Conservation (phyloP, 192 early-diverging fungal genomes). For the Rhizoclosmatium sp. region DNA sequence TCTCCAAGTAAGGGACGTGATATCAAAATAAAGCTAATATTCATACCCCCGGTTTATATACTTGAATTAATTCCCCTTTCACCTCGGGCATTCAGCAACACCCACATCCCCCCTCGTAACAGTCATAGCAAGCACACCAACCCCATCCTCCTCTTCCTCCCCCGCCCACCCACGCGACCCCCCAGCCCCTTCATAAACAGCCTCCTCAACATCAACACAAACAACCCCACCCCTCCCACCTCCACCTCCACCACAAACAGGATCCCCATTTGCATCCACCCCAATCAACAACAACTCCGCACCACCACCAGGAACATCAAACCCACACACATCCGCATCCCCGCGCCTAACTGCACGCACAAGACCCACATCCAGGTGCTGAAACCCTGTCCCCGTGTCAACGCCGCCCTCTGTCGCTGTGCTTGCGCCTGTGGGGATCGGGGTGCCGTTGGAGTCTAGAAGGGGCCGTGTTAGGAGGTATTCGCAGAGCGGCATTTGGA, state of each 20-base stretch:
- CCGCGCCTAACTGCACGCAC: not conserved
- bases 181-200: not conserved
- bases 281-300: not conserved
- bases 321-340: slow-evolving; percentile 12
- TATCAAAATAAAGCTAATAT: too few relatives aligned
- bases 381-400: not conserved
- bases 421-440: not conserved
- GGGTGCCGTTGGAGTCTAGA: slow-evolving; percentile 11
- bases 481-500: slow-evolving; percentile 19
- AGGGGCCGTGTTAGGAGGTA: slow-evolving; percentile 14
- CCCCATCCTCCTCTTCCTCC: too few relatives aligned
- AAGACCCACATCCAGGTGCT: not conserved
- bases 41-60: too few relatives aligned
- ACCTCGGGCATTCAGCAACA: too few relatives aligned
- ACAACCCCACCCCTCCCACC: not conserved
- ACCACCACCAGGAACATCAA: slow-evolving; percentile 22
- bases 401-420: not conserved
- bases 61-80: too few relatives aligned
- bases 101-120: too few relatives aligned
- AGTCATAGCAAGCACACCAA: too few relatives aligned
- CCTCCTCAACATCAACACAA: not conserved
- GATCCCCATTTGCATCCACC: slow-evolving; percentile 13
- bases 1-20: too few relatives aligned
- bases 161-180: too few relatives aligned
- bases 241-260: not conserved